phyloP scores from a whole-genome alignment of 2,329 filamentous ascomycete genomes.

The Monosporascus sp. region DNA sequence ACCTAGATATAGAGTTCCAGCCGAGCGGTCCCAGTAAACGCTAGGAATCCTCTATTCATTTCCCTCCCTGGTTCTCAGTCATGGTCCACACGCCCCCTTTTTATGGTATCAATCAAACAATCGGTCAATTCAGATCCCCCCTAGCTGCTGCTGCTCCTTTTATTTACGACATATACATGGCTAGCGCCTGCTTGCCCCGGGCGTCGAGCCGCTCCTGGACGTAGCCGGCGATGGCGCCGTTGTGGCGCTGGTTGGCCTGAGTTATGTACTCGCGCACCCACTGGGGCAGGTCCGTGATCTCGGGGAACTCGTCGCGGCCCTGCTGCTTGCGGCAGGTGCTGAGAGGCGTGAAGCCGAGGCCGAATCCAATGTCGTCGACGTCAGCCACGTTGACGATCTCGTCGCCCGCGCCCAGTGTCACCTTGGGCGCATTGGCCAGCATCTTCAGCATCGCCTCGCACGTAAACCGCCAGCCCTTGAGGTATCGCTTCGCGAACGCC shows the following conservation, averaged over 20 bases:
- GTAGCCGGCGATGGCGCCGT: slow-evolving; percentile 64
- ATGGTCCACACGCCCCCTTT: too few species aligned
- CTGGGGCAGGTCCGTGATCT: slow-evolving; percentile 72
- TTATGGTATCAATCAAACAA: too few species aligned
- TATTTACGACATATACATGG: slow-evolving; percentile 37
- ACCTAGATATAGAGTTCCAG: too few species aligned
- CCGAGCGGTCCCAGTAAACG: too few species aligned
- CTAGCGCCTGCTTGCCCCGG: slow-evolving; percentile 51
- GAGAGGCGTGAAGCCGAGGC: slow-evolving; percentile 86
- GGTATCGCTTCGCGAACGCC: slow-evolving; percentile 74
- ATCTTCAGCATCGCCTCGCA: slow-evolving; percentile 86
- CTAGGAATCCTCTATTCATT: too few species aligned
- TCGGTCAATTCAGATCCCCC: too few species aligned
- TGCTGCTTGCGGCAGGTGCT: slow-evolving; percentile 77
- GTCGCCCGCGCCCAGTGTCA: slow-evolving; percentile 59
- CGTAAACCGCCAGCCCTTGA: slow-evolving; percentile 87
- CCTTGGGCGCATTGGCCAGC: slow-evolving; percentile 75
- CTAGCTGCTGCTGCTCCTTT: too few species aligned
- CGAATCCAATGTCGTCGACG: slow-evolving; percentile 91
- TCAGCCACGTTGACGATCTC: slow-evolving; percentile 82
- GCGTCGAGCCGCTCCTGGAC: slow-evolving; percentile 64
- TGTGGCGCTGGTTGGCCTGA: slow-evolving; percentile 68
- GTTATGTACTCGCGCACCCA: slow-evolving; percentile 81
- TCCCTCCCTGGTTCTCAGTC: too few species aligned
- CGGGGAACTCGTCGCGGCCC: slow-evolving; percentile 74